Percentiles rank a stretch among this genome's conserved stretches.
Conservation (phyloP, 75 land plant genomes). For the Selaginella tamariscina region DNA sequence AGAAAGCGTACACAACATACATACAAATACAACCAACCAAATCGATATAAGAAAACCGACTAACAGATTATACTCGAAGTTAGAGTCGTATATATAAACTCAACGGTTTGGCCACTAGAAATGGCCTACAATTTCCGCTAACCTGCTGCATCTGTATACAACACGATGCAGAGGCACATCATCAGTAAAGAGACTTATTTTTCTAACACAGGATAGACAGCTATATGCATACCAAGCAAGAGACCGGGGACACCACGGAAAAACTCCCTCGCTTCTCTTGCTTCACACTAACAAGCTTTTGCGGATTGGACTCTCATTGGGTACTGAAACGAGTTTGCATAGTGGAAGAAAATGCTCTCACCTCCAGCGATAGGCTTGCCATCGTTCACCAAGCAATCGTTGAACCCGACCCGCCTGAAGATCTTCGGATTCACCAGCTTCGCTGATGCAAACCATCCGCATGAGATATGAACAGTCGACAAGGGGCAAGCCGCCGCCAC, state of each 20-base stretch:
- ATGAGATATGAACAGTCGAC: conserved; percentile 40
- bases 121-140: background rate
- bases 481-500: conserved; percentile 32
- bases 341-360: conserved; percentile 38
- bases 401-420: conserved; percentile 41
- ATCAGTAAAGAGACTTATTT: background rate
- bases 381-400: conserved; percentile 59
- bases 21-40: no score
- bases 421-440: conserved; percentile 42
- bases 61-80: no score
- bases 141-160: conserved; percentile 1
- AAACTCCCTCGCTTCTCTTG: background rate
- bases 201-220: background rate
- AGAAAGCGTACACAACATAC: no score
- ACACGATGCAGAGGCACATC: background rate
- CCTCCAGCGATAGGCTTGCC: conserved; percentile 39
- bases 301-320: conserved; percentile 28
- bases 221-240: background rate
- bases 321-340: conserved; percentile 51
- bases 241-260: background rate
- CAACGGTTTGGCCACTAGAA: background rate
- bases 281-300: background rate
- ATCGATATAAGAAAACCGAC: no score
- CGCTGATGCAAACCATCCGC: conserved; percentile 74
- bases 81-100: background rate